These are phyloP conservation scores for Talaromyces verruculosus DNA, from an alignment of 2,329 filamentous ascomycete species.

Conservation along the genomic window DNA sequence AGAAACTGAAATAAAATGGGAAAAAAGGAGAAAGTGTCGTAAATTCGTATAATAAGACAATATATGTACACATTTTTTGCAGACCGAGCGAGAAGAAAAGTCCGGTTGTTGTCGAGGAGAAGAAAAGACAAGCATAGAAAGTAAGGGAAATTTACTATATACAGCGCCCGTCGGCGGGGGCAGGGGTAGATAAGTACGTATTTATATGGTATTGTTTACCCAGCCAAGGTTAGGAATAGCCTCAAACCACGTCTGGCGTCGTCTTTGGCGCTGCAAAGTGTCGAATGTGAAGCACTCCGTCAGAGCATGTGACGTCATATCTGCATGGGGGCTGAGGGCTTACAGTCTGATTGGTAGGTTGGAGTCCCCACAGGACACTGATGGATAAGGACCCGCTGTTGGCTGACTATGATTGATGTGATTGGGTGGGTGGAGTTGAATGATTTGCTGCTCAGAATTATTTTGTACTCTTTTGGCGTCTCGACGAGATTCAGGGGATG, in stretches of 20 bases:
- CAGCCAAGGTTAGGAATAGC: conserved; percentile 3
- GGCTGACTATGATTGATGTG: background rate
- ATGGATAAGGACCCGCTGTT: background rate
- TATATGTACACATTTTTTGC: conserved; percentile 2
- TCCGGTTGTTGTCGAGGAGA: background rate
- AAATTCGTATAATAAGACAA: background rate
- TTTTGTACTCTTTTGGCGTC: too few species aligned
- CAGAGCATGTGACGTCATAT: background rate
- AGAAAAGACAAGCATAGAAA: background rate
- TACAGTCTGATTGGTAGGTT: background rate
- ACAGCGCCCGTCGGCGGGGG: background rate
- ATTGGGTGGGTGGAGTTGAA: background rate
- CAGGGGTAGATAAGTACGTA: background rate
- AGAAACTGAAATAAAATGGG: background rate
- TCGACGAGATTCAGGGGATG: too few species aligned
- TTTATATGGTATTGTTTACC: background rate
- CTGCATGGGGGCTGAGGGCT: background rate
- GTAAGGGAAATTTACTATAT: background rate
- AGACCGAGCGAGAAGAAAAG: background rate
- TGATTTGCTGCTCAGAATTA: too few species aligned
- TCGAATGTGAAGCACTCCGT: background rate
- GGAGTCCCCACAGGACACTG: background rate
- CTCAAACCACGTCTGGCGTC: background rate
- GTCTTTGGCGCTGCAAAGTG: background rate
- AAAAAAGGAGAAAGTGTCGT: background rate